phyloP scores from a whole-genome alignment of 805 yeast genomes.

The Nakazawaea peltata region DNA sequence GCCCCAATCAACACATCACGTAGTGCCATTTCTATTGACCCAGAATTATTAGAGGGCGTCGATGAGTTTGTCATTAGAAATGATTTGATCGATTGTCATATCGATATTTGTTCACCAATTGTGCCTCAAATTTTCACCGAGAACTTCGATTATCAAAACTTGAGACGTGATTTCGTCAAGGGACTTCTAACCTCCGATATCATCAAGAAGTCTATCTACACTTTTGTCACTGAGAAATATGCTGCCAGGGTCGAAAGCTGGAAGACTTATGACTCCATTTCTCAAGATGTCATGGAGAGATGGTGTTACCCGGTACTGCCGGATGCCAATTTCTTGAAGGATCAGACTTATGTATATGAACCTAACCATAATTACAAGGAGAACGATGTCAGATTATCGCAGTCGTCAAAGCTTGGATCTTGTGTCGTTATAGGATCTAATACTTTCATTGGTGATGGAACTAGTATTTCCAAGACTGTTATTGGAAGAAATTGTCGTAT shows the following conservation, averaged over 20 bases:
- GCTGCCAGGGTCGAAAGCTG: constrained; percentile 95
- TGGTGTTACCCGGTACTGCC: constrained; percentile 92
- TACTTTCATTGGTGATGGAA: constrained; percentile 69
- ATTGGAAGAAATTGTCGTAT: constrained; percentile 83
- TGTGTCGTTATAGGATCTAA: constrained; percentile 78
- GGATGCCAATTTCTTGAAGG: constrained; percentile 67
- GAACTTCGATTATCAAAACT: constrained; percentile 86
- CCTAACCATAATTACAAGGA: constrained; percentile 87
- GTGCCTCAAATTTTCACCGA: constrained; percentile 96
- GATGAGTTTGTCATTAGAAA: constrained; percentile 77
- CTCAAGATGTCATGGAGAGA: constrained; percentile 83
- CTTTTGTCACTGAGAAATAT: constrained; percentile 73
- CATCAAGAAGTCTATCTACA: constrained; percentile 83
- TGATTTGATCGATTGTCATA: constrained; percentile 92
- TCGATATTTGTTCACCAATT: constrained; percentile 90
- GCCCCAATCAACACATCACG: constrained; percentile 43
- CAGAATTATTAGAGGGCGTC: constrained; percentile 72
- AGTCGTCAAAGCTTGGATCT: constrained; percentile 78
- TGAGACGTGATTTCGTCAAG: constrained; percentile 81
- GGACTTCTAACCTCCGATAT: constrained; percentile 90
- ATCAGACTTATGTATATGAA: constrained; percentile 72
- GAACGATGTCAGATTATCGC: constrained; percentile 80
- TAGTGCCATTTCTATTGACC: constrained; percentile 59
- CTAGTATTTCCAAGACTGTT: constrained; percentile 58
- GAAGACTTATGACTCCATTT: constrained; percentile 86